Conservation (phyloP, 1,139 yeast species). For the Candida neerlandica region DNA sequence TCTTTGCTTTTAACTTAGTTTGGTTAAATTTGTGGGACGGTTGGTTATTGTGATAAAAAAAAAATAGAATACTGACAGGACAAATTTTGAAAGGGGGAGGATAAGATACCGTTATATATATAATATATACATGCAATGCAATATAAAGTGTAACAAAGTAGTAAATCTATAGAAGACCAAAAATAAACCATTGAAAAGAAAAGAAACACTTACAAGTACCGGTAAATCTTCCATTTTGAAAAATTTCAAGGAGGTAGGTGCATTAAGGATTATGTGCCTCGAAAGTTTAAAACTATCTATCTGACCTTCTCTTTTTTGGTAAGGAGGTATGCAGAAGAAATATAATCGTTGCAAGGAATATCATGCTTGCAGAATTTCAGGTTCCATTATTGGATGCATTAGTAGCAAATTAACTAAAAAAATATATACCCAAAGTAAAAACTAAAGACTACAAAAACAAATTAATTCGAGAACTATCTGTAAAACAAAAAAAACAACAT, state of each 20-base stretch:
- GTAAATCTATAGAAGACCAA: neutral
- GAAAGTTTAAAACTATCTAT: neutral
- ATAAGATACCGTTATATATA: neutral
- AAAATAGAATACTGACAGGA: neutral
- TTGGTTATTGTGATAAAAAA: neutral
- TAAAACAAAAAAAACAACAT: neutral
- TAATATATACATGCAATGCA: neutral
- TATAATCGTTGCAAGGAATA: too few species aligned
- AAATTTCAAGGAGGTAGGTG: neutral
- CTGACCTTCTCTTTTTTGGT: neutral
- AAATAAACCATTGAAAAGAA: neutral
- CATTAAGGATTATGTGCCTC: neutral
- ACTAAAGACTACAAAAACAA: too few species aligned
- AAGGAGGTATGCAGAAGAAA: too few species aligned
- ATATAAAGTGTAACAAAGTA: neutral
- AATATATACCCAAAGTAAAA: too few species aligned
- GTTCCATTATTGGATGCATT: constrained; percentile 1
- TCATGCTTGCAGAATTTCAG: neutral
- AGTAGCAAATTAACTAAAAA: neutral
- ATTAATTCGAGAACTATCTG: neutral
- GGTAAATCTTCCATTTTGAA: neutral
- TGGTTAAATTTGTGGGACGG: neutral
- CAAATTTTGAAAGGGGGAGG: constrained; percentile 1
- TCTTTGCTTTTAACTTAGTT: neutral
- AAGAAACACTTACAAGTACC: neutral